A percentile compares a stretch with the other conserved stretches of the same genome.
These are phyloP conservation scores for Mucor piriformis DNA, from an alignment of 371 early-diverging fungal species.

Conservation along the genomic window DNA sequence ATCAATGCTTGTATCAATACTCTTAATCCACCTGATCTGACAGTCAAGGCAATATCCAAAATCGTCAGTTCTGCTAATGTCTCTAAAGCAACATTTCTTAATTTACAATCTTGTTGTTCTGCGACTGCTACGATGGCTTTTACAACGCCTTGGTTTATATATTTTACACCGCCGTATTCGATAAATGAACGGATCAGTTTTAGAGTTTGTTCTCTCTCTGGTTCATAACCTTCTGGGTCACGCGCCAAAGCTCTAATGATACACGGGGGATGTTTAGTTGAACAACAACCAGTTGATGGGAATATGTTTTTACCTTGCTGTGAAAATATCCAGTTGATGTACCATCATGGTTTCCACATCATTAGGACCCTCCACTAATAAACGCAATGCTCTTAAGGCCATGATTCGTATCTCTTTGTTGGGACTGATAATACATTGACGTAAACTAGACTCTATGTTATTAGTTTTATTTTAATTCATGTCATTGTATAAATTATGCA, in stretches of 20 bases:
- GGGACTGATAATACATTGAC: conserved; percentile 59
- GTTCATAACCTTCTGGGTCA: conserved; percentile 64
- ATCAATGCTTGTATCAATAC: conserved; percentile 69
- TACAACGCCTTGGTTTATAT: conserved; percentile 69
- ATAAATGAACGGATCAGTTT: conserved; percentile 73
- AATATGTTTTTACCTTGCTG: conserved; percentile 55
- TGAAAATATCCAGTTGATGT: conserved; percentile 66
- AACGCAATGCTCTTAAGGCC: conserved; percentile 59
- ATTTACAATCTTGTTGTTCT: conserved; percentile 78
- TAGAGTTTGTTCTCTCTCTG: conserved; percentile 78
- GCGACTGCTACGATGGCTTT: conserved; percentile 77
- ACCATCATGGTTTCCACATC: conserved; percentile 52
- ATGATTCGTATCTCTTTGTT: conserved; percentile 55
- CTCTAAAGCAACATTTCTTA: conserved; percentile 74
- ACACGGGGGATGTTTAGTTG: too few relatives aligned
- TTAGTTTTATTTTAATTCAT: background rate
- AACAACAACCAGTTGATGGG: too few relatives aligned
- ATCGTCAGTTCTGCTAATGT: conserved; percentile 77
- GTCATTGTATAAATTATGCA: background rate
- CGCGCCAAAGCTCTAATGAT: conserved; percentile 60
- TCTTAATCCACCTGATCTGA: conserved; percentile 72
- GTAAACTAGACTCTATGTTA: conserved; percentile 36
- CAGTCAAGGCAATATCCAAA: conserved; percentile 63
- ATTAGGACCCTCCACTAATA: conserved; percentile 50
- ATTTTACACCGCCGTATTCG: conserved; percentile 63